Evolutionary conservation across 768 basidiomycete genomes (phyloP), one percentile per base, ranked within the genome.

Genomic region (Collybia sp.): DNA sequence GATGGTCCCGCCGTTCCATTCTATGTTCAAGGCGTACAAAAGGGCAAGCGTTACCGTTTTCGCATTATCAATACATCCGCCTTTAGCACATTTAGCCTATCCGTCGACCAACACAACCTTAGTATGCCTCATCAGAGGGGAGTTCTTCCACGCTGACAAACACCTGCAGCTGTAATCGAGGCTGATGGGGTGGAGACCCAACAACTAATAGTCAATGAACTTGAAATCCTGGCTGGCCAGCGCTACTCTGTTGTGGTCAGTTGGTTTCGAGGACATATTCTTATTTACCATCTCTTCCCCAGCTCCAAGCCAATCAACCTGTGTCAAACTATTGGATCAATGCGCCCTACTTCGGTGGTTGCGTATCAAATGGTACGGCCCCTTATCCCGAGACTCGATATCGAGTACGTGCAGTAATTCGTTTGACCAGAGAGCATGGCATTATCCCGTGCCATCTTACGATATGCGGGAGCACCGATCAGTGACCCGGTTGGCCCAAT

Each of bases 21-120:
- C 17, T 54, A 69, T 1, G 65, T 75, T 35, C 54, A 73, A 44
- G 61, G 58, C 25, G 73, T 76, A 42, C 54, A 59, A 16, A 49
- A 56, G 12, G 70, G 70, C 5, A 65, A 57, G 43, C 63, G 70
- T 13, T 75, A 70, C 40, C 66, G 69, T 13, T 61, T 70, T 55
- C 69, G 69, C 18, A 38, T 70, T 30, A 35, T 58, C 18, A 51
- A 35, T 42, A 61, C 67, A 46, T 47, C 62, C 8, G 69, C 68
- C 42, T 53, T 61, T 43, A 54, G 63, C 10, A 49, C 54, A 40
- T 69, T 58, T 47, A 2, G 30, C 1, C 66, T 69, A 42, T 58
- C 62, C 1, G 53, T 67, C 42, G 66, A 67, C 42, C 57, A 55
- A 1, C 66, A 67, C 42, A 42, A 37, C 3, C 35, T 56, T 55